These are phyloP conservation scores for Tylopilus balloui DNA, from an alignment of 768 basidiomycete species.

Conservation along the genomic window DNA sequence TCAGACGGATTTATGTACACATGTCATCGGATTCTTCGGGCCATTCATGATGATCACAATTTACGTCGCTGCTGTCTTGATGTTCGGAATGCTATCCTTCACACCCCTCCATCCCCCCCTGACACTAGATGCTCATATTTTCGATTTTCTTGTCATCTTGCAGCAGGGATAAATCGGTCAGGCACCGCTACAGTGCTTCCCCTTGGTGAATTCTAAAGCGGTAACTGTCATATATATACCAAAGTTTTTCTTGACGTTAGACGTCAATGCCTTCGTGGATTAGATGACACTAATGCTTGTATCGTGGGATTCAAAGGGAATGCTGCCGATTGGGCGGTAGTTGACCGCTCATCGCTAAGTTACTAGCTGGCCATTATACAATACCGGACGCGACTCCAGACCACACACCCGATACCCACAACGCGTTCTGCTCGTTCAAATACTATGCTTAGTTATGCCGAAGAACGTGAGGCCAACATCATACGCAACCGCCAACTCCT, in stretches of 20 bases:
- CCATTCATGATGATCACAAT: conserved; percentile 20
- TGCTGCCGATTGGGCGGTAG: neutral
- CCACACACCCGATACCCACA: neutral
- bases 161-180: conserved; percentile 8
- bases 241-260: neutral
- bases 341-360: too few relatives aligned
- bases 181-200: conserved; percentile 5
- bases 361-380: too few relatives aligned
- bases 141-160: conserved; percentile 7
- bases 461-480: conserved; percentile 35
- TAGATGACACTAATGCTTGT: neutral
- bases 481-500: conserved; percentile 44
- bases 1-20: conserved; percentile 4
- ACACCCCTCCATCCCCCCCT: neutral
- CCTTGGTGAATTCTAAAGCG: conserved; percentile 1
- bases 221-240: conserved; percentile 22
- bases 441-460: conserved; percentile 28
- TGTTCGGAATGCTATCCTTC: conserved; percentile 23
- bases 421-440: neutral
- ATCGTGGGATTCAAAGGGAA: too few relatives aligned
- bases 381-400: neutral
- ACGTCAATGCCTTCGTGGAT: neutral
- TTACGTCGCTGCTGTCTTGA: conserved; percentile 27
- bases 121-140: conserved; percentile 1
- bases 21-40: neutral